Evolutionary conservation across 768 basidiomycete genomes (phyloP).

Genomic region (Leccinum boreale): DNA sequence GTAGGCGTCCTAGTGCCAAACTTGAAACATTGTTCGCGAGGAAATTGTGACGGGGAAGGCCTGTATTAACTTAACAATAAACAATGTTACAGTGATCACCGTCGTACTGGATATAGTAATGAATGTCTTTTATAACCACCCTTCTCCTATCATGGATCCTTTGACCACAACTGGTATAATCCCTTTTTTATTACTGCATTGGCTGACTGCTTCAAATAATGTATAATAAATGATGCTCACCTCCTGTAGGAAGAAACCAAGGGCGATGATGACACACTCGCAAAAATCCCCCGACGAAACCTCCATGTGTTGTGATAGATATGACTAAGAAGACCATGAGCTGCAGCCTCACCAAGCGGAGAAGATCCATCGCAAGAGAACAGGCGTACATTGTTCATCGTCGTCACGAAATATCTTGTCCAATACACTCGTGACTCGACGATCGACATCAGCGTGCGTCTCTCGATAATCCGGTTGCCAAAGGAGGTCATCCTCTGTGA

Average conservation of each 20-base stretch:
- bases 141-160: neutral
- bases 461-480: constrained; percentile 37
- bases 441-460: constrained; percentile 1
- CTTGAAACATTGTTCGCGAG: neutral
- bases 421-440: constrained; percentile 35
- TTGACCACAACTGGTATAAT: constrained; percentile 27
- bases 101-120: neutral
- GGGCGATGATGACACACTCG: constrained; percentile 39
- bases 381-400: constrained; percentile 38
- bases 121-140: neutral
- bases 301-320: constrained; percentile 64
- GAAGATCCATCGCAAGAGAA: neutral
- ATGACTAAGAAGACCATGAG: constrained; percentile 42
- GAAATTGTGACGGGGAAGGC: neutral
- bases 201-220: neutral
- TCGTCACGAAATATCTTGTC: constrained; percentile 51
- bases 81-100: neutral
- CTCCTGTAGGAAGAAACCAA: constrained; percentile 60
- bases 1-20: neutral
- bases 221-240: constrained; percentile 34
- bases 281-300: constrained; percentile 58
- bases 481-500: constrained; percentile 59
- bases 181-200: constrained; percentile 9
- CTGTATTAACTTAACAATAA: neutral
- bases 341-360: neutral